Evolutionary conservation across 2,329 filamentous ascomycete genomes (phyloP).

Genomic region (Epichloe glyceriae): DNA sequence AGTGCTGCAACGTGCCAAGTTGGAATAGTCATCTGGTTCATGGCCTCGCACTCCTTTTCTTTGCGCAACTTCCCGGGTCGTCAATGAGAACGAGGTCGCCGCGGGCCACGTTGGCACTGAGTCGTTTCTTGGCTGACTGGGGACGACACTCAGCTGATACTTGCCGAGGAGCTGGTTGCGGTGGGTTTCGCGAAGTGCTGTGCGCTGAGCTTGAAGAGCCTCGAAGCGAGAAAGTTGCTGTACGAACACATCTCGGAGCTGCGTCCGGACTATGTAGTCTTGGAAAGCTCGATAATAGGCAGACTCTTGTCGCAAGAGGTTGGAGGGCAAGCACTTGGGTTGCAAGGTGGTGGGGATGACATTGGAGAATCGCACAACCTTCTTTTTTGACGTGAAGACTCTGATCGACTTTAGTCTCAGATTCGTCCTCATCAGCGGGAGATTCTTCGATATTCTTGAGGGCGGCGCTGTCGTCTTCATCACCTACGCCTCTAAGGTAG

Average conservation of each 20-base stretch:
- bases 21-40: constrained; percentile 53
- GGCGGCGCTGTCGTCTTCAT: constrained; percentile 24
- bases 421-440: constrained; percentile 16
- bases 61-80: constrained; percentile 49
- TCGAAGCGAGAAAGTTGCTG: constrained; percentile 79
- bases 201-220: constrained; percentile 70
- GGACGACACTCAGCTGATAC: constrained; percentile 61
- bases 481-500: constrained; percentile 57
- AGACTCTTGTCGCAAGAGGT: constrained; percentile 48
- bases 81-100: constrained; percentile 53
- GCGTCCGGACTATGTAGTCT: constrained; percentile 53
- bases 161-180: constrained; percentile 74
- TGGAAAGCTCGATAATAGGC: constrained; percentile 86
- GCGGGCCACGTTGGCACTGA: constrained; percentile 59
- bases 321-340: constrained; percentile 37
- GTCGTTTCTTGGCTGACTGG: constrained; percentile 57
- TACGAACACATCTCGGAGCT: constrained; percentile 64
- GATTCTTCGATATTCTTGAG: constrained; percentile 25
- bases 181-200: constrained; percentile 60
- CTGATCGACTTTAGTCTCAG: constrained; percentile 15
- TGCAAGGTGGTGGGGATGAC: constrained; percentile 30
- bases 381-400: constrained; percentile 41
- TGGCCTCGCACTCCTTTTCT: constrained; percentile 72
- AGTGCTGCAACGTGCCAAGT: constrained; percentile 49
- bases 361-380: constrained; percentile 64